Percentiles rank a stretch among this genome's conserved stretches.
Conservation (phyloP, 495 filamentous ascomycete species). For the Cercophora sp. region DNA sequence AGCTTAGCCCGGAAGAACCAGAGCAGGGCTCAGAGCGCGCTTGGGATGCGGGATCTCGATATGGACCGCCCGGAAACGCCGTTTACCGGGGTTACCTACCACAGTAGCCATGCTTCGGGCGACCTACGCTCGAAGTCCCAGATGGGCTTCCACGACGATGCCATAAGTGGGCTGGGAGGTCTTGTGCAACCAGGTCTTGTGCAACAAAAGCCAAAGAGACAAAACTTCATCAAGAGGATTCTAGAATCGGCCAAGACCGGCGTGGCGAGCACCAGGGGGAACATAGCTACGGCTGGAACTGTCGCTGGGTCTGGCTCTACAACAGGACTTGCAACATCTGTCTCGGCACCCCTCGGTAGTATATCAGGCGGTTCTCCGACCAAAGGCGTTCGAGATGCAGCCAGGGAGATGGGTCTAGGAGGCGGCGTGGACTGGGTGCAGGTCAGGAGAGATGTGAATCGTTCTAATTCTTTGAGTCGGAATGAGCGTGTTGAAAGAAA, state of each 20-base stretch:
- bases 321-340: slow-evolving; percentile 20
- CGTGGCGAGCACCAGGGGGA: slow-evolving; percentile 83
- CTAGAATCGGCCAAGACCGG: slow-evolving; percentile 91
- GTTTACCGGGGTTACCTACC: slow-evolving; percentile 73
- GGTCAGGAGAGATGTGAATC: slow-evolving; percentile 89
- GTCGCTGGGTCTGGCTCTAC: slow-evolving; percentile 31
- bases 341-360: slow-evolving; percentile 4
- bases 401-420: slow-evolving; percentile 64
- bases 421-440: slow-evolving; percentile 85
- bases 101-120: slow-evolving; percentile 78
- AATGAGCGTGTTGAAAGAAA: slow-evolving; percentile 81
- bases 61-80: slow-evolving; percentile 63
- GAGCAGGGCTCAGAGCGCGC: slow-evolving; percentile 47
- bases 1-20: slow-evolving; percentile 75
- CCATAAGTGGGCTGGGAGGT: slow-evolving; percentile 48
- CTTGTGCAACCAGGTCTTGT: slow-evolving; percentile 56
- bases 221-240: slow-evolving; percentile 94
- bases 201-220: slow-evolving; percentile 86
- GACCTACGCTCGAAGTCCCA: slow-evolving; percentile 45
- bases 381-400: slow-evolving; percentile 43
- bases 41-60: slow-evolving; percentile 49
- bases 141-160: slow-evolving; percentile 42
- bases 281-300: slow-evolving; percentile 64
- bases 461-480: slow-evolving; percentile 84
- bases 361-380: slow-evolving; percentile 33